Percentiles rank a stretch among this genome's conserved stretches.
These are phyloP conservation scores for Trichosporon coremiiforme DNA, from an alignment of 1,284 basidiomycete species.

Conservation along the genomic window DNA sequence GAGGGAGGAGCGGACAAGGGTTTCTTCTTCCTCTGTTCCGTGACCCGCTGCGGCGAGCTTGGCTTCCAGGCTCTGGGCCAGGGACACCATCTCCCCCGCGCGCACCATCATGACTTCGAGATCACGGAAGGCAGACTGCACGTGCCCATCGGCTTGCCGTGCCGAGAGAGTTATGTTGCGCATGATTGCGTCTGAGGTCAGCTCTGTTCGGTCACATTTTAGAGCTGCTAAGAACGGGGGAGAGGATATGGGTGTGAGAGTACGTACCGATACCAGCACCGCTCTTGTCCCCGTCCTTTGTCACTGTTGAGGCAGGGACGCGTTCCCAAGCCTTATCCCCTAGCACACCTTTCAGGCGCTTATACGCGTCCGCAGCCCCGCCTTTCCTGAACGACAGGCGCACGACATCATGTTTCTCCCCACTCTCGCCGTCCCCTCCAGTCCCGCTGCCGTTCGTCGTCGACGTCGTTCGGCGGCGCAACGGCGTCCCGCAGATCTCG, in stretches of 20 bases:
- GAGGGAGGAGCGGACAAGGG: constrained; percentile 83
- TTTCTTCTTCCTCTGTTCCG: constrained; percentile 72
- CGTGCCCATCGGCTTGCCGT: constrained; percentile 65
- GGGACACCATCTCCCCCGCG: constrained; percentile 87
- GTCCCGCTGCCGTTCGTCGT: neutral
- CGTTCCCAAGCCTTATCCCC: constrained; percentile 75
- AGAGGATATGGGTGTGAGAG: too few species aligned
- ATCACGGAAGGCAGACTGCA: constrained; percentile 81
- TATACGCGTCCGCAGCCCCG: constrained; percentile 83
- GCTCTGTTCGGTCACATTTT: too few species aligned
- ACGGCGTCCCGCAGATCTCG: constrained; percentile 83
- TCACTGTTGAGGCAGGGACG: neutral
- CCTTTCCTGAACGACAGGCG: constrained; percentile 84
- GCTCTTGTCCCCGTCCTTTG: constrained; percentile 13
- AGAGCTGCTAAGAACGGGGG: too few species aligned
- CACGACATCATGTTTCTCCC: constrained; percentile 62
- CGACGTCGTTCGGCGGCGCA: constrained; percentile 51
- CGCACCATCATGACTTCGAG: constrained; percentile 89
- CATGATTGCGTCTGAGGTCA: constrained; percentile 72
- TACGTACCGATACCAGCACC: constrained; percentile 44
- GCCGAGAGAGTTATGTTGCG: constrained; percentile 70
- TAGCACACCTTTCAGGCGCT: constrained; percentile 72
- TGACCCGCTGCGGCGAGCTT: constrained; percentile 59
- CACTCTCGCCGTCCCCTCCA: neutral
- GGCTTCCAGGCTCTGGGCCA: constrained; percentile 84